phyloP scores from a whole-genome alignment of 2,329 filamentous ascomycete species.

The Trichoderma semiorbis region DNA sequence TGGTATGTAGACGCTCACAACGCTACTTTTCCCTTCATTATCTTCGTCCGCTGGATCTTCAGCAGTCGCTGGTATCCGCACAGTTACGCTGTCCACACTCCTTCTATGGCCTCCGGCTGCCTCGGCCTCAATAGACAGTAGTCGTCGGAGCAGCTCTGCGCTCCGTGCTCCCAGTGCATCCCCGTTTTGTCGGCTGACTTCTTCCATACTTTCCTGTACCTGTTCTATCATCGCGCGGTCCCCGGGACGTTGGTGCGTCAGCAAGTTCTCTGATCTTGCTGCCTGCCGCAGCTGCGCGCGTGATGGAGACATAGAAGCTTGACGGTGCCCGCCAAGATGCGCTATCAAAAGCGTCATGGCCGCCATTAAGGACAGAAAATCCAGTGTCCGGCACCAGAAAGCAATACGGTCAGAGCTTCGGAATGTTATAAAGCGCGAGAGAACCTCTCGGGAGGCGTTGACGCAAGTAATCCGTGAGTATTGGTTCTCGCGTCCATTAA shows the following conservation, averaged over 20 bases:
- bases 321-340: background rate
- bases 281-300: background rate
- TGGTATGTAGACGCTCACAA: background rate
- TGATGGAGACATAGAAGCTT: background rate
- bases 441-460: slow-evolving; percentile 38
- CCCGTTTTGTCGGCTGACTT: background rate
- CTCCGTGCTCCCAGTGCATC: background rate
- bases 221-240: background rate
- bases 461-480: slow-evolving; percentile 27
- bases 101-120: background rate
- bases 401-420: slow-evolving; percentile 30
- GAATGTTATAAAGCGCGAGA: slow-evolving; percentile 35
- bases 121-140: background rate
- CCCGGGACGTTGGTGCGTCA: background rate
- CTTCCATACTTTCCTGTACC: background rate
- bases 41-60: background rate
- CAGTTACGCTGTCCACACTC: background rate
- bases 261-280: background rate
- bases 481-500: background rate
- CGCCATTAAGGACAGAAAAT: slow-evolving; percentile 29
- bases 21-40: background rate
- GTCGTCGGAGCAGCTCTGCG: background rate
- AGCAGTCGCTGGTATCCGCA: background rate
- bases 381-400: slow-evolving; percentile 33
- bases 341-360: background rate